Conservation (phyloP, 2,329 filamentous ascomycete genomes). For the Penicillium capsulatum region DNA sequence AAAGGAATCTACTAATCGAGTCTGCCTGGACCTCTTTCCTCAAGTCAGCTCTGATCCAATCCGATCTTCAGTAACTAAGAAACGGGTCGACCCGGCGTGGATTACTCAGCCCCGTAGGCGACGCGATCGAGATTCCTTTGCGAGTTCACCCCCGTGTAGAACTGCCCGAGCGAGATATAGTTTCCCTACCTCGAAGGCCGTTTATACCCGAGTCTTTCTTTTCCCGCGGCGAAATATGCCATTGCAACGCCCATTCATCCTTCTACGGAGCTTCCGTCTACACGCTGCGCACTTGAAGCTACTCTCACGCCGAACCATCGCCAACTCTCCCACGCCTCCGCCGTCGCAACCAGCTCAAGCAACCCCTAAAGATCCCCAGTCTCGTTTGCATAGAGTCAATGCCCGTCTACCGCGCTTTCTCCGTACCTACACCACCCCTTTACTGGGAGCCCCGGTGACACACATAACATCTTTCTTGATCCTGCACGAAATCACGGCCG, state of each 20-base stretch:
- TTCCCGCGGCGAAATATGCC: not conserved
- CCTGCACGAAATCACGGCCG: constrained; percentile 85
- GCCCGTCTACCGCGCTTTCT: constrained; percentile 61
- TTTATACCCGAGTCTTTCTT: constrained; percentile 1
- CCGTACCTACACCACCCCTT: constrained; percentile 62
- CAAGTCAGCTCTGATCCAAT: too few species aligned
- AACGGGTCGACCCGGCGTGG: constrained; percentile 5
- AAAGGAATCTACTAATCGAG: too few species aligned
- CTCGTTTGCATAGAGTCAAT: constrained; percentile 36
- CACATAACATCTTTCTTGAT: constrained; percentile 83
- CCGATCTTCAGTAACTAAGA: too few species aligned
- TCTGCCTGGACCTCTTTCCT: too few species aligned
- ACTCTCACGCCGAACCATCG: constrained; percentile 18
- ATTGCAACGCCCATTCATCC: constrained; percentile 11
- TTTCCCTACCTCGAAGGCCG: not conserved
- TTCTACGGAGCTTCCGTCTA: constrained; percentile 16
- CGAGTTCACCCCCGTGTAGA: too few species aligned
- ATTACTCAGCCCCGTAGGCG: constrained; percentile 15
- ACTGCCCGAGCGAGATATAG: too few species aligned
- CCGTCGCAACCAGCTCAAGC: constrained; percentile 14
- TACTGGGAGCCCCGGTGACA: constrained; percentile 72
- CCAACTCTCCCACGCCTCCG: constrained; percentile 19
- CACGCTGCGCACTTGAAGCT: constrained; percentile 8
- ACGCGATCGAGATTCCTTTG: constrained; percentile 1
- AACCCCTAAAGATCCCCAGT: constrained; percentile 24